Conservation (phyloP, 768 basidiomycete species). For the Nevesoporus exiguus region DNA sequence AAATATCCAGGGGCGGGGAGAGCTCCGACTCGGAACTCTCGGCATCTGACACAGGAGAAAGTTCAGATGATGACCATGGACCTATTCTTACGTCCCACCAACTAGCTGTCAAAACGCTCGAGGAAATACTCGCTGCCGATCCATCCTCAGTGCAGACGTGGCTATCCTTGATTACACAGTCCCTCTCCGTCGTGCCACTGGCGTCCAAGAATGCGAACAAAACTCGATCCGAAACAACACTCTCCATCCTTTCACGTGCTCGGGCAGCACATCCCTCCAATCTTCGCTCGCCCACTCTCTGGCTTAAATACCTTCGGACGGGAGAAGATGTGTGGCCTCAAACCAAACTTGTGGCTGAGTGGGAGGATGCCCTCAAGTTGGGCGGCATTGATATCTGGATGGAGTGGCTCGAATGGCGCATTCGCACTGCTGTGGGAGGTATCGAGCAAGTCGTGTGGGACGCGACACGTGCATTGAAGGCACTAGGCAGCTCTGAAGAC, state of each 20-base stretch:
- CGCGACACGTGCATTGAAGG: slow-evolving; percentile 43
- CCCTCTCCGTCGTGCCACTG: slow-evolving; percentile 57
- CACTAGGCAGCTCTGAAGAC: slow-evolving; percentile 40
- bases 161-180: slow-evolving; percentile 61
- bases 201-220: slow-evolving; percentile 65
- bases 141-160: slow-evolving; percentile 57
- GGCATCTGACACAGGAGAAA: slow-evolving; percentile 30
- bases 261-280: slow-evolving; percentile 53
- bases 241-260: slow-evolving; percentile 66
- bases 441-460: slow-evolving; percentile 54
- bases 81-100: slow-evolving; percentile 52
- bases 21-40: slow-evolving; percentile 36
- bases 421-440: slow-evolving; percentile 45
- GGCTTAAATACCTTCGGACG: slow-evolving; percentile 63
- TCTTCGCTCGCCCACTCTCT: slow-evolving; percentile 44
- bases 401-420: slow-evolving; percentile 78
- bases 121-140: slow-evolving; percentile 47
- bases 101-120: slow-evolving; percentile 53
- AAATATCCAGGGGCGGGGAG: slow-evolving; percentile 37
- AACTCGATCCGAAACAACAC: slow-evolving; percentile 66
- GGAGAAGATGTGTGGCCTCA: slow-evolving; percentile 72
- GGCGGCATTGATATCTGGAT: slow-evolving; percentile 63
- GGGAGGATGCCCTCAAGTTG: slow-evolving; percentile 60
- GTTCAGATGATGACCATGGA: slow-evolving; percentile 34
- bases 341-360: slow-evolving; percentile 54